Evolutionary conservation across 768 basidiomycete genomes (phyloP), one percentile per base, ranked within the genome.

Genomic region (Xerocomus spinulosus): DNA sequence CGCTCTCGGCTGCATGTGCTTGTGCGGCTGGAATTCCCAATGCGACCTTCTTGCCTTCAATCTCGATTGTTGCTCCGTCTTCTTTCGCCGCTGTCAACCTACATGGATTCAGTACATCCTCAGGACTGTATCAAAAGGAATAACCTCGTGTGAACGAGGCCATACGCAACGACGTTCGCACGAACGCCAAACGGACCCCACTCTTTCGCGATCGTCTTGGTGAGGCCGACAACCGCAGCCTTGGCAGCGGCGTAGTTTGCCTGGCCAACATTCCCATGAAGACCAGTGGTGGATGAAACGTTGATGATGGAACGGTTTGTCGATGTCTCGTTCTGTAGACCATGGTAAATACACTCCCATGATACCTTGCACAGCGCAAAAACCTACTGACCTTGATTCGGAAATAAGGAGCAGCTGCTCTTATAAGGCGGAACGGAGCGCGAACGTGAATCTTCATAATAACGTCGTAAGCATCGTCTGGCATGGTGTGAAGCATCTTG

Each of bases 261-360:
- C 66, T 92, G 90, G 4, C 90, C 91, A 43, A 91, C 84, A 64
- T 88, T 91, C 17, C 89, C 90, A 64, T 92, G 89, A 24, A 92
- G 74, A 40, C 89, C 90, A n/a, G 81, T 77, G 3, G 79, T 83
- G 0, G 87, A 90, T 24, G 88, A 90, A 35, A 92, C 82, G 62
- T 91, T 92, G 56, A 87, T 74, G 57, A 92, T 81, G 7, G 81
- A 85, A 40, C 87, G 79, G 62, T 85, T 86, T 60, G 79, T 85
- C 26, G 76, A 74, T 10, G 72, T 72, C 54, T 75, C 73, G 18
- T 70, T 70, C 80, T 84, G 61, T 50, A 49, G 26, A n/a, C 23
- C 25, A 50, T 2, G 21, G 17, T 29, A 24, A 48, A 12, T 13
- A 15, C 5, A 10, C 25, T 12, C 42, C 9, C 15, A 3, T 37